phyloP scores from a whole-genome alignment of 495 filamentous ascomycete species.

The Saxophila tyrrhenica region DNA sequence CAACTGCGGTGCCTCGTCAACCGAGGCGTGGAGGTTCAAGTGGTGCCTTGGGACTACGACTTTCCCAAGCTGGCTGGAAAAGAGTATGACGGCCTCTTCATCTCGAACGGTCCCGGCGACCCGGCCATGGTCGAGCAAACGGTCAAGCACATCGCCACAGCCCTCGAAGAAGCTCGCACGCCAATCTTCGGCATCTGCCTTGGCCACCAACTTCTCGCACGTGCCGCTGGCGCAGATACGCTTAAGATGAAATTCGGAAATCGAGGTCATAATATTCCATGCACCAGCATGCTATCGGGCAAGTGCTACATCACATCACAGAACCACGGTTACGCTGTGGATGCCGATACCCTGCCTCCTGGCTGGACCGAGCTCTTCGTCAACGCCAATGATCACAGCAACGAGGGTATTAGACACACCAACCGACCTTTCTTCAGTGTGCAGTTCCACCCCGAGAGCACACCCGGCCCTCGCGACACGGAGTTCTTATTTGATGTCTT shows the following conservation, averaged over 20 bases:
- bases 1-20: constrained; percentile 85
- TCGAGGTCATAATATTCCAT: constrained; percentile 95
- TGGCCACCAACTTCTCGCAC: constrained; percentile 86
- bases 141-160: constrained; percentile 59
- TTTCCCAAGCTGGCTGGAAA: constrained; percentile 61
- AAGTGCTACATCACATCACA: constrained; percentile 98
- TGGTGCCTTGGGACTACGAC: constrained; percentile 92
- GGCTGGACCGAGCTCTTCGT: constrained; percentile 91
- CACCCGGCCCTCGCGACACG: constrained; percentile 89
- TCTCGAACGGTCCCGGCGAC: constrained; percentile 95
- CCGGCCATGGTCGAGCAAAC: constrained; percentile 71
- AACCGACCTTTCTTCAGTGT: constrained; percentile 90
- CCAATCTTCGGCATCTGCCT: constrained; percentile 96
- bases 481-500: constrained; percentile 97
- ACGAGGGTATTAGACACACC: constrained; percentile 87
- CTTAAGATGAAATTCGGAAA: constrained; percentile 98
- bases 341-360: constrained; percentile 57
- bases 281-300: constrained; percentile 85
- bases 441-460: constrained; percentile 96
- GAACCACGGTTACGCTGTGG: constrained; percentile 92
- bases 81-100: constrained; percentile 90
- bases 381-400: constrained; percentile 95
- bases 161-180: constrained; percentile 60
- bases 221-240: constrained; percentile 79
- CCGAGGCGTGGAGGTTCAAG: constrained; percentile 86